Conservation (phyloP, 2,329 filamentous ascomycete species). For the Colletotrichum karsti region DNA sequence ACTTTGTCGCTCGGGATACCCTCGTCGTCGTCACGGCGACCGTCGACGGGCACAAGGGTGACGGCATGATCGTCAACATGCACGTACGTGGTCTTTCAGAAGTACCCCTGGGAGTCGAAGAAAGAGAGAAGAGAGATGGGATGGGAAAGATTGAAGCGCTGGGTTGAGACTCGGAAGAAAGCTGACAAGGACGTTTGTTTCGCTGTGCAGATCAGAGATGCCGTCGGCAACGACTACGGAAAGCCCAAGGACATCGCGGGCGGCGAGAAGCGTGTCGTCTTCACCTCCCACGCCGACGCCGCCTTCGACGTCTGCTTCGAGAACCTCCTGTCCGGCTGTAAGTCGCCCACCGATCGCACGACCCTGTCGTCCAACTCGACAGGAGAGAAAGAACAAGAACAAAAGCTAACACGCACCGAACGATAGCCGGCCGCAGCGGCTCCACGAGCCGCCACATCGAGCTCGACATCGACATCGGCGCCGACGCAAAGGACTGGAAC, state of each 20-base stretch:
- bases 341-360: slow-evolving; percentile 41
- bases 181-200: not conserved
- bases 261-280: slow-evolving; percentile 92
- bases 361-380: not conserved
- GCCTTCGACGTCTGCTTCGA: slow-evolving; percentile 98
- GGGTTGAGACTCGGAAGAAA: too few species aligned
- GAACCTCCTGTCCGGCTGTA: slow-evolving; percentile 79
- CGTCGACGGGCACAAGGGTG: slow-evolving; percentile 84
- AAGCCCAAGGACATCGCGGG: slow-evolving; percentile 89
- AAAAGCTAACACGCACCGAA: slow-evolving; percentile 30
- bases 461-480: slow-evolving; percentile 95
- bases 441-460: slow-evolving; percentile 77
- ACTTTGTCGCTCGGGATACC: slow-evolving; percentile 92
- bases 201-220: slow-evolving; percentile 82
- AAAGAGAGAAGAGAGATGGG: too few species aligned
- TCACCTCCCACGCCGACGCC: slow-evolving; percentile 90
- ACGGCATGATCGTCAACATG: slow-evolving; percentile 94
- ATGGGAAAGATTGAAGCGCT: too few species aligned
- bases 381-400: not conserved
- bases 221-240: slow-evolving; percentile 95
- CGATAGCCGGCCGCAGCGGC: slow-evolving; percentile 46
- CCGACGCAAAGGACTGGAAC: slow-evolving; percentile 97
- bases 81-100: slow-evolving; percentile 69
- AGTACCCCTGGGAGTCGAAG: too few species aligned
- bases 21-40: slow-evolving; percentile 95